Evolutionary conservation across 441 rosid species (phyloP).

Genomic region (Gossypium trilobum): DNA sequence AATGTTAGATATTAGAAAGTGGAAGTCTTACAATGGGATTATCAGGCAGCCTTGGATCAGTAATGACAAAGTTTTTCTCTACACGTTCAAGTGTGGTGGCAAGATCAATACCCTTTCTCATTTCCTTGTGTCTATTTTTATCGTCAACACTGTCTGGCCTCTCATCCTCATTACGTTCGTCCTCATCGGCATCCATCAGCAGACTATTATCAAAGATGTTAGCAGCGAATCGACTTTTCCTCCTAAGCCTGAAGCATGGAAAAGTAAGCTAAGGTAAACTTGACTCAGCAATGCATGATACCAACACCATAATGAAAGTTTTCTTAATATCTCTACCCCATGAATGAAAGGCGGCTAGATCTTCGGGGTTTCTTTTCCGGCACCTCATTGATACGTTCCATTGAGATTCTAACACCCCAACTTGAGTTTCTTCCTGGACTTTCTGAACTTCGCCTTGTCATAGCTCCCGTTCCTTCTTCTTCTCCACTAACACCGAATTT

Average conservation of each 20-base stretch:
- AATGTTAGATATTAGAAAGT: background rate
- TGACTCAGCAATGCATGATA: background rate
- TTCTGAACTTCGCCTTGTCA: conserved; percentile 49
- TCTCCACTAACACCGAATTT: conserved; percentile 42
- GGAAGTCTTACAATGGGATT: conserved; percentile 78
- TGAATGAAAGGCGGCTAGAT: conserved; percentile 64
- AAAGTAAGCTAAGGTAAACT: background rate
- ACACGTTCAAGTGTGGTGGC: conserved; percentile 98
- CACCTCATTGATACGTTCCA: conserved; percentile 67
- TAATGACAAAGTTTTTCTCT: conserved; percentile 93
- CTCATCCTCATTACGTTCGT: conserved; percentile 34
- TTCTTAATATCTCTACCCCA: conserved; percentile 36
- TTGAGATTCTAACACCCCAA: conserved; percentile 40
- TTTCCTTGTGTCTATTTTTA: conserved; percentile 75
- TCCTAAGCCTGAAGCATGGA: conserved; percentile 35
- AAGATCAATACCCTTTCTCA: conserved; percentile 96
- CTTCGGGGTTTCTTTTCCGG: conserved; percentile 64
- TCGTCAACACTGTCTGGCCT: conserved; percentile 69
- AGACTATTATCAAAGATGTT: conserved; percentile 35
- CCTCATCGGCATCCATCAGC: conserved; percentile 33
- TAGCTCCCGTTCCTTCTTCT: conserved; percentile 30
- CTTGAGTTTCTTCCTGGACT: conserved; percentile 40
- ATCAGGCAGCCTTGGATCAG: conserved; percentile 97
- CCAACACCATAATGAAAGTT: background rate
- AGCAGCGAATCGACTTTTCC: conserved; percentile 36